phyloP scores from a whole-genome alignment of 1,139 yeast genomes.

The Candida albicans region DNA sequence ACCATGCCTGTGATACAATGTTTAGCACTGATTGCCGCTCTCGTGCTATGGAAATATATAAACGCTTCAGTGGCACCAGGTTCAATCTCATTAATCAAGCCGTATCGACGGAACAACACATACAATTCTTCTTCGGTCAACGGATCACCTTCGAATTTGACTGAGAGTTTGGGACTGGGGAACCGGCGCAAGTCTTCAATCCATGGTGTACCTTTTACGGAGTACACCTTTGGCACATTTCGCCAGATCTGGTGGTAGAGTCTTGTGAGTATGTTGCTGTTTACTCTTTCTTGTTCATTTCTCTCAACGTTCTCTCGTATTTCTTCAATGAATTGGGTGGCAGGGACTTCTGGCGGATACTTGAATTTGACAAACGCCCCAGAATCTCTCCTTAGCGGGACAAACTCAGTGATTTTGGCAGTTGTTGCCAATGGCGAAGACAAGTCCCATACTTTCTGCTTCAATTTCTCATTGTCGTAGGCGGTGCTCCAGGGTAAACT shows the following conservation, averaged over 20 bases:
- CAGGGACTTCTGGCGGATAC: conserved; percentile 52
- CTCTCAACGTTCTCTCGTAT: conserved; percentile 50
- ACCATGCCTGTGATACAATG: conserved; percentile 84
- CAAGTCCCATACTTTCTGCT: conserved; percentile 22
- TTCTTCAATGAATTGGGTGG: conserved; percentile 50
- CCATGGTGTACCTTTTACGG: conserved; percentile 94
- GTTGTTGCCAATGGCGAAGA: conserved; percentile 35
- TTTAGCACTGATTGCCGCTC: conserved; percentile 83
- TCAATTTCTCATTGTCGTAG: conserved; percentile 19
- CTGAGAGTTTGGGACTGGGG: conserved; percentile 63
- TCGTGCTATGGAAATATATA: conserved; percentile 50
- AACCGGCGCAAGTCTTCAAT: conserved; percentile 84
- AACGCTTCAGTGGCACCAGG: conserved; percentile 35
- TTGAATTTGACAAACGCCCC: conserved; percentile 86
- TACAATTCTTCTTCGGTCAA: conserved; percentile 84
- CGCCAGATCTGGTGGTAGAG: conserved; percentile 18
- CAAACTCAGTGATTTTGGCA: conserved; percentile 41
- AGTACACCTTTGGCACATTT: conserved; percentile 49
- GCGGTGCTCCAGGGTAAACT: conserved; percentile 17
- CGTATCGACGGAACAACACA: conserved; percentile 81
- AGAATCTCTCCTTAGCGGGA: conserved; percentile 79
- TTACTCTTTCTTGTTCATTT: conserved; percentile 23
- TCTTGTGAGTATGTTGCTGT: conserved; percentile 29
- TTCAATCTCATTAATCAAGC: conserved; percentile 70
- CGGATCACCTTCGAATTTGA: conserved; percentile 71